These are phyloP conservation scores for Fusarium albidum DNA, from an alignment of 2,329 filamentous ascomycete species.

Conservation along the genomic window DNA sequence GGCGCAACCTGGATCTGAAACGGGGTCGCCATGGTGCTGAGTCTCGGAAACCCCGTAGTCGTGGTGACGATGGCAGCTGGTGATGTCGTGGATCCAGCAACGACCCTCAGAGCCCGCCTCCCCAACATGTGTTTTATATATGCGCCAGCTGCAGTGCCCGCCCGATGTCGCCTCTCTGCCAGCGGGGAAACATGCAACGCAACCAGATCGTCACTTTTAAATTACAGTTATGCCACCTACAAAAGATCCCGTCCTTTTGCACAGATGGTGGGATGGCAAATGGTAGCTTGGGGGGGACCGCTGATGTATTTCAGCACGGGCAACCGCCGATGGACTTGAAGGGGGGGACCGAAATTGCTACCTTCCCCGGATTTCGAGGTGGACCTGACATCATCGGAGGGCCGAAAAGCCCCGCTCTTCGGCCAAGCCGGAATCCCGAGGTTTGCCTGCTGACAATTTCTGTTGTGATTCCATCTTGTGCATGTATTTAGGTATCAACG, in stretches of 20 bases:
- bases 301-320: background rate
- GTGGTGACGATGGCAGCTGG: background rate
- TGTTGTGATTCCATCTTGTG: too few relatives aligned
- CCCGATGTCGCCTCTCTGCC: background rate
- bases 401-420: slow-evolving; percentile 14
- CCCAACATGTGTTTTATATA: slow-evolving; percentile 25
- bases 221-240: background rate
- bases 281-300: background rate
- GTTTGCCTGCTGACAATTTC: slow-evolving; percentile 7
- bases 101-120: slow-evolving; percentile 16
- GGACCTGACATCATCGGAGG: slow-evolving; percentile 28
- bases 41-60: slow-evolving; percentile 13
- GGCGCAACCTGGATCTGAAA: slow-evolving; percentile 57
- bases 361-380: slow-evolving; percentile 35
- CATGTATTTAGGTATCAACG: too few relatives aligned
- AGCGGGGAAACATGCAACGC: slow-evolving; percentile 13
- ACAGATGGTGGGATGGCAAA: background rate
- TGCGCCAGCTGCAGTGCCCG: background rate
- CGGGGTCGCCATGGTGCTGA: slow-evolving; percentile 53
- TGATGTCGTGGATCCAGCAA: slow-evolving; percentile 16
- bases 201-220: background rate
- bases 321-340: background rate
- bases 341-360: background rate
- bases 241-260: background rate
- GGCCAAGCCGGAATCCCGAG: slow-evolving; percentile 6